phyloP scores from a whole-genome alignment of 2,329 filamentous ascomycete species.

The Cercospora zeae-maydis region DNA sequence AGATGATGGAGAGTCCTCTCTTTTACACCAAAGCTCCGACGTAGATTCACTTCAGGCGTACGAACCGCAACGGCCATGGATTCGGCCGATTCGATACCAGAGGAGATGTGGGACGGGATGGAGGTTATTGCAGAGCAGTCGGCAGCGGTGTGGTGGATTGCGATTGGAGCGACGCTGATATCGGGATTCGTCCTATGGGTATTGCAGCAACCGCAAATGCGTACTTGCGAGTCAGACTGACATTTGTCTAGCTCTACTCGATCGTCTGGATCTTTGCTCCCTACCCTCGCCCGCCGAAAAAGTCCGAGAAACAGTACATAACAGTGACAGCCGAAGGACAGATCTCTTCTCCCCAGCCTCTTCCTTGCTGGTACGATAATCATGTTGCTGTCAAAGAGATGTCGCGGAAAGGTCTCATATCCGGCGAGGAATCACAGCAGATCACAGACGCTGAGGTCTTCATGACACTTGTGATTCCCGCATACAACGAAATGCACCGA shows the following conservation, averaged over 20 bases:
- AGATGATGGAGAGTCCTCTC: not conserved
- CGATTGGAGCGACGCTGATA: slow-evolving; percentile 20
- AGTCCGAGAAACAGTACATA: slow-evolving; percentile 80
- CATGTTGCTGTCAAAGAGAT: slow-evolving; percentile 59
- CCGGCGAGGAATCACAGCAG: slow-evolving; percentile 48
- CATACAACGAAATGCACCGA: slow-evolving; percentile 88
- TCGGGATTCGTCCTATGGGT: slow-evolving; percentile 8
- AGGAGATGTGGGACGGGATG: slow-evolving; percentile 31
- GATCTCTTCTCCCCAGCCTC: slow-evolving; percentile 50
- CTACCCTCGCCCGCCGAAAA: slow-evolving; percentile 67
- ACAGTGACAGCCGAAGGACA: slow-evolving; percentile 67
- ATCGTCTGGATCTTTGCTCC: slow-evolving; percentile 63
- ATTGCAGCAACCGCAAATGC: not conserved
- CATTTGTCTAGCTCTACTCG: slow-evolving; percentile 1
- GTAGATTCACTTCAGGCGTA: not conserved
- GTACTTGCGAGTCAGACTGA: not conserved
- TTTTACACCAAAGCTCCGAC: slow-evolving; percentile 1
- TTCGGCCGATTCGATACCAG: slow-evolving; percentile 32
- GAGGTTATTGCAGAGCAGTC: slow-evolving; percentile 25
- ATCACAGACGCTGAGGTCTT: slow-evolving; percentile 77
- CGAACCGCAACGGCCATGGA: slow-evolving; percentile 26
- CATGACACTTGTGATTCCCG: slow-evolving; percentile 88
- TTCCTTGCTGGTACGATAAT: slow-evolving; percentile 86
- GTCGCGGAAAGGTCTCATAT: slow-evolving; percentile 34
- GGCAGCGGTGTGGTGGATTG: slow-evolving; percentile 28